phyloP scores from a whole-genome alignment of 2,329 filamentous ascomycete genomes.

The Xylariaceae sp. region DNA sequence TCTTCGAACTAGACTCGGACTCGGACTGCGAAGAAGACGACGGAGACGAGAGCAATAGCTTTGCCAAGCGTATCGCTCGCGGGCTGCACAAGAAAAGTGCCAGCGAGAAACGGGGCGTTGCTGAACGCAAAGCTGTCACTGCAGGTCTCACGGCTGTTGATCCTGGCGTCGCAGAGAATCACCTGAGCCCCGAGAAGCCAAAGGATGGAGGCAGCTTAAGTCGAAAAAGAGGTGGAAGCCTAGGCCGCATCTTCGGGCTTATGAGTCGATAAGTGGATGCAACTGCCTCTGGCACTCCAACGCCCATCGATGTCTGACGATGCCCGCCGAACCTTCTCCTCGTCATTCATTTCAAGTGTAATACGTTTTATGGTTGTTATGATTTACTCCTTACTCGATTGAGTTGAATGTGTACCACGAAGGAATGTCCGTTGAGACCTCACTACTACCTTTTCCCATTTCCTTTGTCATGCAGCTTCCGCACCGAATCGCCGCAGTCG shows the following conservation, averaged over 20 bases:
- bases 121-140: constrained; percentile 11
- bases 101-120: constrained; percentile 23
- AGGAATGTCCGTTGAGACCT: no score
- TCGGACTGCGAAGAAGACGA: constrained; percentile 38
- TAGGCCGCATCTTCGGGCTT: constrained; percentile 26
- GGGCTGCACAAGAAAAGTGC: constrained; percentile 39
- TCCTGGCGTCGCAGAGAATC: background rate
- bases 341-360: background rate
- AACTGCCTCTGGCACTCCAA: background rate
- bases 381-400: background rate
- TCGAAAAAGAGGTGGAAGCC: constrained; percentile 24
- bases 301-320: background rate
- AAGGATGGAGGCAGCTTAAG: constrained; percentile 1
- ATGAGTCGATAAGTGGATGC: constrained; percentile 13
- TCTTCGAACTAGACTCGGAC: constrained; percentile 47
- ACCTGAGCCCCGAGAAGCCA: background rate
- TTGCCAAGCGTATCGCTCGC: constrained; percentile 41
- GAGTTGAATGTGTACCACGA: no score
- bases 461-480: no score
- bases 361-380: background rate
- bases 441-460: no score
- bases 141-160: background rate
- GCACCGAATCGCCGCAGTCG: no score
- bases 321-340: background rate
- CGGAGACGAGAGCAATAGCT: constrained; percentile 21